Base-by-base conservation (phyloP, 23 red algal genomes). In the Gracilaria vermiculophylla region DNA sequence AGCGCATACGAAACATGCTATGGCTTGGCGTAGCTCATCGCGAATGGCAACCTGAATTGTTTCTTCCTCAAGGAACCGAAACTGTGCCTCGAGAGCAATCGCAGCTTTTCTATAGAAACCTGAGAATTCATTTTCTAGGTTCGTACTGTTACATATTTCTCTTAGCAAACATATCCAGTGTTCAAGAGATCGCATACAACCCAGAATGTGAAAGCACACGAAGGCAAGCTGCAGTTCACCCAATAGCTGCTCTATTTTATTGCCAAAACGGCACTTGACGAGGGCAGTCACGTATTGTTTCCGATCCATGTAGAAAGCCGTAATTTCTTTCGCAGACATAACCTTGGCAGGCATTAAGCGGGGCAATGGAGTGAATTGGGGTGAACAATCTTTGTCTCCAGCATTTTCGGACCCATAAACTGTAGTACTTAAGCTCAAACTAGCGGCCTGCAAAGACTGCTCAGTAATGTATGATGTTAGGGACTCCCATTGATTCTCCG, bases 71-170 rank as follows among this genome's bases (percentile, higher is more conserved):
- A 48, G 20, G 67, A 73, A 73, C 23, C 67, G 20, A 14, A 73
- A 48, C 17, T 73, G 67, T 48, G 67, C 67, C 47, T 73, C 42
- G 13, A 73, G 67, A 25, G 42, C 20, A 45, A 45, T 24, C 17
- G 67, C 67, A 73, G 23, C 32, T 40, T 47, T 45, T 48, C 47
- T 23, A 73, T 73, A 73, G 19, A 73, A 73, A 24, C 17, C 23
- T 5, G 36, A 10, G n/a, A 45, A 73, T 2, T 45, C 39, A 4
- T 36, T 20, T 8, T 73, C 24, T 0, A 73, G 67, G 19, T 73
- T 48, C 23, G 39, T 23, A 73, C 67, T 73, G 67, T 73, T 73
- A 14, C 67, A 73, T 73, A 73, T 48, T 73, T 73, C 67, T 73
- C 42, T 3, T 73, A 73, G 42, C 67, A 73, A 73, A 24, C 23